A percentile compares a stretch with the other conserved stretches of the same genome.
Evolutionary conservation across 2,329 filamentous ascomycete species (phyloP).

Genomic region (Lasiodiplodia citricola): DNA sequence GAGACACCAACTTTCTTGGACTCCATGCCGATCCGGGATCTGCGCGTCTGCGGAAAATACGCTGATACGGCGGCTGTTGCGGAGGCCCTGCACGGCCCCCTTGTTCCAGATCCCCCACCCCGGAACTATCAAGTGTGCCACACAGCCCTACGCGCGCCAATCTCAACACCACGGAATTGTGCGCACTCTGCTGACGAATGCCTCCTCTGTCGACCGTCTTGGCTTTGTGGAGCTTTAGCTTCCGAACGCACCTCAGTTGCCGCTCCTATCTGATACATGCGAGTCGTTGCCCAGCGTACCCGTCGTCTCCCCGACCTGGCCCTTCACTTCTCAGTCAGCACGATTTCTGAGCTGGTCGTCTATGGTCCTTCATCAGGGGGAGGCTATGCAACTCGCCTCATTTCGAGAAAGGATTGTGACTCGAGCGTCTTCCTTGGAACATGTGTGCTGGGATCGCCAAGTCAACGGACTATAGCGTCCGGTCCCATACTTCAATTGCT

Average conservation of each 20-base stretch:
- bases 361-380: neutral
- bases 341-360: neutral
- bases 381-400: neutral
- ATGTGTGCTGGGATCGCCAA: no score
- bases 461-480: no score
- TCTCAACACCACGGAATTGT: conserved; percentile 7
- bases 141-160: neutral
- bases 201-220: no score
- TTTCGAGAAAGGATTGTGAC: neutral
- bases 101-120: neutral
- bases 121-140: neutral
- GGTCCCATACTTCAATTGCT: no score
- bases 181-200: neutral
- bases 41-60: neutral
- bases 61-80: conserved; percentile 13
- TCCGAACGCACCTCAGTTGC: neutral
- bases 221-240: neutral
- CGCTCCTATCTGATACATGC: neutral
- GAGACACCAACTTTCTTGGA: conserved; percentile 2
- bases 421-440: neutral
- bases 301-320: neutral
- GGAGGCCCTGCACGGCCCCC: neutral
- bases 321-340: neutral
- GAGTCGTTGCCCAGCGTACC: neutral
- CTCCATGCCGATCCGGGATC: neutral